phyloP scores from a whole-genome alignment of 805 yeast genomes.

The Zygosaccharomyces gambellarensis region DNA sequence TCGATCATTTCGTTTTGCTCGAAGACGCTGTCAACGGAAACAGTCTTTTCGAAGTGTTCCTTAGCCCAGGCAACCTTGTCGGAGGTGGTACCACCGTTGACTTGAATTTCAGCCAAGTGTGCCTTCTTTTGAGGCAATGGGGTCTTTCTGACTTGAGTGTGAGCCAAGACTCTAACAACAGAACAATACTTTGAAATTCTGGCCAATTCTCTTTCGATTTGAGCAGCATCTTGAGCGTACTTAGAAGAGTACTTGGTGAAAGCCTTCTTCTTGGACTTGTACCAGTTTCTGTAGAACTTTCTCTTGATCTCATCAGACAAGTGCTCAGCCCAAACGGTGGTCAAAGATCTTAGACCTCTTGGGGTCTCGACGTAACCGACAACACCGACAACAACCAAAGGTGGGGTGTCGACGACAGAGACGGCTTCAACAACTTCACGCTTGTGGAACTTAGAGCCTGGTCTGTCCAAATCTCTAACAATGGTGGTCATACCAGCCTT shows the following conservation, averaged over 20 bases:
- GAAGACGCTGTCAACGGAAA: conserved; percentile 89
- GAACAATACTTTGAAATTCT: conserved; percentile 98
- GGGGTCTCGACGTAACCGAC: conserved; percentile 99
- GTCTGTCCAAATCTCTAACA: conserved; percentile 99
- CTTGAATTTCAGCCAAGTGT: conserved; percentile 98
- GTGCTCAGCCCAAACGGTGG: conserved; percentile 99
- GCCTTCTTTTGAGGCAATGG: conserved; percentile 99
- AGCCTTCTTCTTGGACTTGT: conserved; percentile 99
- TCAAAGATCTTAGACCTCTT: conserved; percentile 98
- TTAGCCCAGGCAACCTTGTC: conserved; percentile 99
- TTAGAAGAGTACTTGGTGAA: conserved; percentile 99
- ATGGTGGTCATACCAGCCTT: conserved; percentile 99
- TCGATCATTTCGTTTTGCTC: conserved; percentile 99
- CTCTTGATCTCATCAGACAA: conserved; percentile 98
- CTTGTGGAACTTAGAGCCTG: conserved; percentile 99
- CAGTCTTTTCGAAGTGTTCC: conserved; percentile 99
- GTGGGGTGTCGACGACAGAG: conserved; percentile 98
- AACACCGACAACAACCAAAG: conserved; percentile 98
- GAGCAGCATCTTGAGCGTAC: conserved; percentile 87
- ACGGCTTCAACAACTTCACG: conserved; percentile 99
- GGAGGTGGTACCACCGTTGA: conserved; percentile 97
- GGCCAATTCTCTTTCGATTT: conserved; percentile 92
- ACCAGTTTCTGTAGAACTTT: conserved; percentile 99
- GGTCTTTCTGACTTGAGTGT: conserved; percentile 99
- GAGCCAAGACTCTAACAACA: conserved; percentile 98